Conservation (phyloP, 2,329 filamentous ascomycete genomes). For the Cytospora leucostoma region DNA sequence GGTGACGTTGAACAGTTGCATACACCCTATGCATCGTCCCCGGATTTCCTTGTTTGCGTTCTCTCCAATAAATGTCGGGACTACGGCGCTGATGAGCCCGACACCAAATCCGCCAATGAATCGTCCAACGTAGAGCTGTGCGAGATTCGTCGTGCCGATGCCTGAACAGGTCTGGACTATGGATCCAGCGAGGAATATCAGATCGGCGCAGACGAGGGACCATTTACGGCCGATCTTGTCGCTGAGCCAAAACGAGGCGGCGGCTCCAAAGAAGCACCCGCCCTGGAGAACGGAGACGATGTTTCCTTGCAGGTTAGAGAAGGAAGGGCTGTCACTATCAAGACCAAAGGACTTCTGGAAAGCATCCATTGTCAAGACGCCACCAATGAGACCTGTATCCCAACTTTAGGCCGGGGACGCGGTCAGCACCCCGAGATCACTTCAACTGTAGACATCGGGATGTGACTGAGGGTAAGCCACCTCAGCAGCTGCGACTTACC, state of each 20-base stretch:
- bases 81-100: slow-evolving; percentile 25
- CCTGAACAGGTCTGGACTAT: slow-evolving; percentile 23
- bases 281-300: slow-evolving; percentile 36
- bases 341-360: slow-evolving; percentile 27
- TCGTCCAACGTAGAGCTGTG: slow-evolving; percentile 26
- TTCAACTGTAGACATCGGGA: too few species aligned
- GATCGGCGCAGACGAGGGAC: slow-evolving; percentile 20
- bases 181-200: slow-evolving; percentile 20
- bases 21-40: slow-evolving; percentile 25
- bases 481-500: slow-evolving; percentile 4
- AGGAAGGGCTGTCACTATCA: slow-evolving; percentile 21
- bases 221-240: slow-evolving; percentile 48
- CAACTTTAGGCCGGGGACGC: slow-evolving; percentile 11
- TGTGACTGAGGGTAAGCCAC: too few species aligned
- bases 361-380: slow-evolving; percentile 26
- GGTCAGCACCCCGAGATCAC: not conserved
- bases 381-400: slow-evolving; percentile 27
- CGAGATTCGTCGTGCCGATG: slow-evolving; percentile 19
- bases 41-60: slow-evolving; percentile 25
- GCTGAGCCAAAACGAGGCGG: slow-evolving; percentile 46
- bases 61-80: slow-evolving; percentile 27
- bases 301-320: slow-evolving; percentile 38
- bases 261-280: slow-evolving; percentile 28
- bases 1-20: slow-evolving; percentile 28
- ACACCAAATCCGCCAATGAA: slow-evolving; percentile 27